A percentile compares a stretch with the other conserved stretches of the same genome.
Evolutionary conservation across 352 stramenopile species (phyloP).

Genomic region (Pelagophyceae sp.): DNA sequence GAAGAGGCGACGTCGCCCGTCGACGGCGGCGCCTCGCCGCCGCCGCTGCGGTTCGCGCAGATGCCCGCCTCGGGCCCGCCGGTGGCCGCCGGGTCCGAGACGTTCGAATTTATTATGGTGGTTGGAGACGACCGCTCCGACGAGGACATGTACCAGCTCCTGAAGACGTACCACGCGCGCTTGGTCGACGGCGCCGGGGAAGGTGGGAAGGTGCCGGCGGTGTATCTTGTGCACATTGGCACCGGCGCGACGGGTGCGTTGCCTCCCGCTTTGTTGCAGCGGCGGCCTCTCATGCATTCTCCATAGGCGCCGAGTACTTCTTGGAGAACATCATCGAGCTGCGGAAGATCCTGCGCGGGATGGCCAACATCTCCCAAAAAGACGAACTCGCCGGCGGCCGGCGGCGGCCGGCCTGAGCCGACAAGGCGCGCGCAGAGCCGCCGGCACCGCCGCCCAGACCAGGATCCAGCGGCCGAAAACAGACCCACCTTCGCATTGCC

Average conservation of each 20-base stretch:
- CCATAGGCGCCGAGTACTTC: conserved; percentile 16
- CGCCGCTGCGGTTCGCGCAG: not conserved
- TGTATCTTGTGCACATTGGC: conserved; percentile 14
- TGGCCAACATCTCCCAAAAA: conserved; percentile 2
- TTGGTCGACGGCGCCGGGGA: not conserved
- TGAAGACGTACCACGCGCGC: conserved; percentile 39
- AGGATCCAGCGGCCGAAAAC: too few relatives aligned
- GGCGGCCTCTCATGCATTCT: too few relatives aligned
- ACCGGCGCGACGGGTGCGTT: conserved; percentile 7
- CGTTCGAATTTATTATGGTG: conserved; percentile 73
- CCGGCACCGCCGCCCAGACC: too few relatives aligned
- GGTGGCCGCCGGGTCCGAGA: conserved; percentile 34
- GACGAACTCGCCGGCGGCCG: too few relatives aligned
- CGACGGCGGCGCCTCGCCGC: not conserved
- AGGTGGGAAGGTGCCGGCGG: not conserved
- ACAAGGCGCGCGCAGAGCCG: too few relatives aligned
- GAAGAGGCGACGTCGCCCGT: too few relatives aligned
- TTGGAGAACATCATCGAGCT: conserved; percentile 10
- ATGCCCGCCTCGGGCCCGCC: not conserved
- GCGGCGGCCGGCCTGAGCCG: too few relatives aligned
- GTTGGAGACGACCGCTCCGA: conserved; percentile 67
- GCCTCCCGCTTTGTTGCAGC: too few relatives aligned
- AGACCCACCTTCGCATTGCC: too few relatives aligned
- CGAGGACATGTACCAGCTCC: conserved; percentile 70
- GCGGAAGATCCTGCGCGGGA: conserved; percentile 13